Percentiles rank a stretch among this genome's conserved stretches.
These are phyloP conservation scores for Aspergillus calidoustus DNA, from an alignment of 2,329 filamentous ascomycete genomes.

Conservation along the genomic window DNA sequence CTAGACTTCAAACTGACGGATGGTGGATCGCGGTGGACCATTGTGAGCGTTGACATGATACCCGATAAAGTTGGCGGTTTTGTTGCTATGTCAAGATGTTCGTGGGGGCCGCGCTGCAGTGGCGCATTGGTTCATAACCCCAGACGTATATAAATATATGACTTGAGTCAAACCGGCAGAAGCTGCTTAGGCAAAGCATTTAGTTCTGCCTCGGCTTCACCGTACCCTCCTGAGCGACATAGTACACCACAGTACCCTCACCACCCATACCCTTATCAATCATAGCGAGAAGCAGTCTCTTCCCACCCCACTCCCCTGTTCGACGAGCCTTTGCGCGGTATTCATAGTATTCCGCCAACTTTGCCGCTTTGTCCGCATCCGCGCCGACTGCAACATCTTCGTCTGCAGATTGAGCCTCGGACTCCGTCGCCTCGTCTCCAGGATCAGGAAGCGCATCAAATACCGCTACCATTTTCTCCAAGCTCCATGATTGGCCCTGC, in stretches of 20 bases:
- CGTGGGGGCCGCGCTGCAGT: slow-evolving; percentile 3
- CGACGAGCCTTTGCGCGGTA: slow-evolving; percentile 29
- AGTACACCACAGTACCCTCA: slow-evolving; percentile 69
- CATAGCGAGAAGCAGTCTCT: slow-evolving; percentile 62
- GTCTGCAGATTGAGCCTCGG: slow-evolving; percentile 12
- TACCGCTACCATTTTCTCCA: slow-evolving; percentile 58
- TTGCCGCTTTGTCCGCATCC: slow-evolving; percentile 32
- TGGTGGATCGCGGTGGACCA: slow-evolving; percentile 10
- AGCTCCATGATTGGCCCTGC: slow-evolving; percentile 63
- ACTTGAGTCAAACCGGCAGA: slow-evolving; percentile 1
- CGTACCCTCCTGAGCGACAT: slow-evolving; percentile 66
- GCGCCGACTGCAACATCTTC: slow-evolving; percentile 15
- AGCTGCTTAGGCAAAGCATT: background rate
- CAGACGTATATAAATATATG: slow-evolving; percentile 18
- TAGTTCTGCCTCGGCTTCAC: slow-evolving; percentile 69
- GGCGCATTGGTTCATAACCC: slow-evolving; percentile 7
- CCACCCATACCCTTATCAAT: slow-evolving; percentile 54
- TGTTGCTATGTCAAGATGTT: slow-evolving; percentile 17
- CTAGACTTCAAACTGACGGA: background rate
- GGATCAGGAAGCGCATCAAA: slow-evolving; percentile 57
- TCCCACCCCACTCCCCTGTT: slow-evolving; percentile 51
- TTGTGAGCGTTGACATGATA: slow-evolving; percentile 34
- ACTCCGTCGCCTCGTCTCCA: slow-evolving; percentile 23
- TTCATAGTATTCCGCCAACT: slow-evolving; percentile 38
- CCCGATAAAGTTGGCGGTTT: slow-evolving; percentile 31